These are phyloP conservation scores for Grosmannia serpens DNA, from an alignment of 2,329 filamentous ascomycete species.

Conservation along the genomic window DNA sequence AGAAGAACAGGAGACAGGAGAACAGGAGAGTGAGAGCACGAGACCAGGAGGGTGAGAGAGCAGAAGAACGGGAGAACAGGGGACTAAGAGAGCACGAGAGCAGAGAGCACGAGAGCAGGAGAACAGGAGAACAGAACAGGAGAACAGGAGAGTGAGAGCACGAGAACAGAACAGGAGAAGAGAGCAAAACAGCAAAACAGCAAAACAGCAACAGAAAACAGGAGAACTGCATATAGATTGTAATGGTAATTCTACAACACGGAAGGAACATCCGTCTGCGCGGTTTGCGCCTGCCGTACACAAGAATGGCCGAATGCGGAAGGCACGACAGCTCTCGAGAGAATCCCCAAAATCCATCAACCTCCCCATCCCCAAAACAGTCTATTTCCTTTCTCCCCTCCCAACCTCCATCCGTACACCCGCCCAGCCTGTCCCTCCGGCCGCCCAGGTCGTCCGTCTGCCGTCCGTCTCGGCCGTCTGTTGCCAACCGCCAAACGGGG, in stretches of 20 bases:
- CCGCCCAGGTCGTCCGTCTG: neutral
- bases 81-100: neutral
- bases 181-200: no score
- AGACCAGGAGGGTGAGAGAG: neutral
- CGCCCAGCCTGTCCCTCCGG: neutral
- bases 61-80: neutral
- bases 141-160: neutral
- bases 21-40: constrained; percentile 23
- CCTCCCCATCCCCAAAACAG: neutral
- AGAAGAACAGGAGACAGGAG: neutral
- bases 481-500: neutral
- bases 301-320: neutral
- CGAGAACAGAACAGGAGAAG: neutral
- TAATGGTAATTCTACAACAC: neutral
- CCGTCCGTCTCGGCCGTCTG: neutral
- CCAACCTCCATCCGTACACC: neutral
- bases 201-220: no score
- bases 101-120: neutral
- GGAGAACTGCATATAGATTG: neutral
- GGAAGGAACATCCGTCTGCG: neutral
- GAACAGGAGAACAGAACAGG: neutral
- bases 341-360: neutral
- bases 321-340: neutral
- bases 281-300: neutral
- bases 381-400: neutral